These are phyloP conservation scores for Sporothrix globosa DNA, from an alignment of 2,329 filamentous ascomycete genomes.

Conservation along the genomic window DNA sequence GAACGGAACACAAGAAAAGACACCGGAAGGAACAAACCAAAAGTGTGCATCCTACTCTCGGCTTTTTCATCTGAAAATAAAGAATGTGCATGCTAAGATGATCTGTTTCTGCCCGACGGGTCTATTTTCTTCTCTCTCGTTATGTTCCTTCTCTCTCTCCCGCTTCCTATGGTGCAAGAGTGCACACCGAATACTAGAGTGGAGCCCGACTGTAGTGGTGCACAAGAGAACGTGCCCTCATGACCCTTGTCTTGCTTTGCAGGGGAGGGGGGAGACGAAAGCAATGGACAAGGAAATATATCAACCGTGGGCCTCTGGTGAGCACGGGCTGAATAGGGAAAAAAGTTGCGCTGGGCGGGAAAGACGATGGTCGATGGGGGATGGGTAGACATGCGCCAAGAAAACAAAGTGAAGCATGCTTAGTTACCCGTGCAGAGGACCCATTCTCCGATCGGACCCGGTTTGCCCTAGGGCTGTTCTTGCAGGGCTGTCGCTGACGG, in stretches of 20 bases:
- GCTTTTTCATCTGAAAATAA: slow-evolving; percentile 19
- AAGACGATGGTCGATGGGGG: neutral
- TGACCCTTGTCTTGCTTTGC: slow-evolving; percentile 10
- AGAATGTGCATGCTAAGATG: slow-evolving; percentile 9
- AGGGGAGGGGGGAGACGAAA: neutral
- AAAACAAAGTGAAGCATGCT: slow-evolving; percentile 2
- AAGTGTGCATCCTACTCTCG: neutral
- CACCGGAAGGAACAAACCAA: slow-evolving; percentile 13
- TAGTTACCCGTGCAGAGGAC: neutral
- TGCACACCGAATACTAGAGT: slow-evolving; percentile 10
- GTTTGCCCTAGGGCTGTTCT: neutral
- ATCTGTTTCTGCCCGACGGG: slow-evolving; percentile 5
- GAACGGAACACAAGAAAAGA: neutral
- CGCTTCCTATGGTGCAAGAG: slow-evolving; percentile 13
- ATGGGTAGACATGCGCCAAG: neutral
- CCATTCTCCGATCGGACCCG: slow-evolving; percentile 16
- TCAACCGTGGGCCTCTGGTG: slow-evolving; percentile 3
- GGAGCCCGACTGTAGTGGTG: neutral
- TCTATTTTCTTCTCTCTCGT: neutral
- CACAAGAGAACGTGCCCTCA: slow-evolving; percentile 11
- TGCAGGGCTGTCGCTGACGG: neutral
- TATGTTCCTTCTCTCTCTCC: neutral
- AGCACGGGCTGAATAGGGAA: slow-evolving; percentile 25
- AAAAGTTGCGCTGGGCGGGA: neutral
- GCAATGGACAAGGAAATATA: neutral